Evolutionary conservation across 2,329 filamentous ascomycete species (phyloP), one percentile per base, ranked within the genome.

Genomic region (Ceratocystiopsis minuta): DNA sequence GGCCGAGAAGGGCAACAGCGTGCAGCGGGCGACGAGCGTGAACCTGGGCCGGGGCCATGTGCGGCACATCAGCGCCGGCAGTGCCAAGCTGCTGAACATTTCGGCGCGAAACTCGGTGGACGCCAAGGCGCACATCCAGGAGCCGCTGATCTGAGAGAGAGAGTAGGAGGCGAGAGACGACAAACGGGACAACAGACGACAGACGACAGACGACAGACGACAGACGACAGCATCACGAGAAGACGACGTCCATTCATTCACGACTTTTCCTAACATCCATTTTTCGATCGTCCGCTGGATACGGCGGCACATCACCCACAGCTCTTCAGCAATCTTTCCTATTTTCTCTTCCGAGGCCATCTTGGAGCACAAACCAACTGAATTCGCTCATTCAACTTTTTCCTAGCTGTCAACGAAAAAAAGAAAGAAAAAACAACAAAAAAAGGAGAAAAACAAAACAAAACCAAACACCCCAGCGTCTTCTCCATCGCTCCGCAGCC

Each of bases 21-120:
- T 67, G 17, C 71, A 76, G 51, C 75, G 79, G 50, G 82, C 84
- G 24, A 77, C 68, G 40, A 88, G 80, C 57, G 65, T 88, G 44
- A 73, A 79, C 46, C 64, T 80, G 39, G 72, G 72, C 44, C 72
- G 67, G 51, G 65, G 68, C 11, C 80, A 87, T 51, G 72, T 65
- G 16, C 70, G 78, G 42, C 79, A 79, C 48, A 76, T 86, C 52
- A 87, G 80, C 53, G 79, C 80, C 37, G 82, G 82, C 39, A 87
- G 80, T 53, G 81, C 81, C 12, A 80, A 75, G 57, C 59, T 88
- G 40, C 61, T 90, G 39, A 76, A 86, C 39, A 66, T 87, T 38
- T 67, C 68, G 16, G 66, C 72, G 17, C 65, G 69, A 20, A 55
- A 57, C 37, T 78, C 72, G 17, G 58, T 60, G 13, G 74, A 77